phyloP scores from a whole-genome alignment of 208 protist species.

The Crithidia fasciculata region DNA sequence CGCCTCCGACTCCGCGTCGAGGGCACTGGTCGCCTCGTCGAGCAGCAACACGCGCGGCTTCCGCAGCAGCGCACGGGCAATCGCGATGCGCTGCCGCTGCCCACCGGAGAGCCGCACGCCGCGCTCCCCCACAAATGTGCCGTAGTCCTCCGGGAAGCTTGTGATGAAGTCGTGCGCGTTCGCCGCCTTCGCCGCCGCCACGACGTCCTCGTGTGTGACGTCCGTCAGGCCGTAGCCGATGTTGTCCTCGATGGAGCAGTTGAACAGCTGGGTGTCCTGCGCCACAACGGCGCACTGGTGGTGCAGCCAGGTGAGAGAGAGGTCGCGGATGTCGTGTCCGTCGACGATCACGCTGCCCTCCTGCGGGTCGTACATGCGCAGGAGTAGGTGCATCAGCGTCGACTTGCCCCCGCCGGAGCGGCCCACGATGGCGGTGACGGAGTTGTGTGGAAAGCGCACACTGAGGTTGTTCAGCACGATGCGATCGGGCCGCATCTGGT shows the following conservation, averaged over 20 bases:
- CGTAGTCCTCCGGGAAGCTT: conserved; percentile 47
- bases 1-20: conserved; percentile 81
- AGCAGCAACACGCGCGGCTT: conserved; percentile 82
- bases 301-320: conserved; percentile 47
- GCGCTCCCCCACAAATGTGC: conserved; percentile 55
- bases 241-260: conserved; percentile 88
- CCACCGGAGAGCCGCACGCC: conserved; percentile 92
- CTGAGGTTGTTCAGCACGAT: conserved; percentile 26
- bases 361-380: conserved; percentile 76
- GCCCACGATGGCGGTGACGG: conserved; percentile 71
- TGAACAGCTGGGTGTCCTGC: conserved; percentile 97
- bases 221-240: conserved; percentile 55
- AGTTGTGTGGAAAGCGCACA: conserved; percentile 32
- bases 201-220: conserved; percentile 38
- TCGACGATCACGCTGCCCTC: conserved; percentile 45
- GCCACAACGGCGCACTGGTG: conserved; percentile 96
- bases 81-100: conserved; percentile 95
- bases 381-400: conserved; percentile 68
- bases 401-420: conserved; percentile 81
- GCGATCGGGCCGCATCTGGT: conserved; percentile 26
- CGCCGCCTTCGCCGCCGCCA: conserved; percentile 48
- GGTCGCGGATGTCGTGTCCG: conserved; percentile 36
- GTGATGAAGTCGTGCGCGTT: conserved; percentile 64
- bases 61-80: conserved; percentile 93
- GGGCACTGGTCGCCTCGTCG: conserved; percentile 93